Base-by-base conservation (phyloP, 164 flowering plant species). In the Amborella trichopoda region DNA sequence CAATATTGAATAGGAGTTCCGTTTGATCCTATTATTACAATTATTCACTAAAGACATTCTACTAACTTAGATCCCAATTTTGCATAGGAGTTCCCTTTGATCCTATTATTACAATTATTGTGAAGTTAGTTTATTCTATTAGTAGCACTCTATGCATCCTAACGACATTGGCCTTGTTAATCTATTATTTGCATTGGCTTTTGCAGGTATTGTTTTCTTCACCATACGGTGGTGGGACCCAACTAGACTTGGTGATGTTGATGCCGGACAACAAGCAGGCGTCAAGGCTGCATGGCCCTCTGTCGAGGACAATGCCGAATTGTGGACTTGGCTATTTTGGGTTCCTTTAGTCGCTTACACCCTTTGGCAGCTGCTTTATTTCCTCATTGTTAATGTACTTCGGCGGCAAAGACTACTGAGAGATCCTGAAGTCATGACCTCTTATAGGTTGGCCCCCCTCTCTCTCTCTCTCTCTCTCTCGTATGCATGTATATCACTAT, bases 361-460 rank as follows among this genome's bases (percentile, higher is more conserved):
- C 18, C 60, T 91, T 3, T 91, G 99, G 99, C 99, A 91, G 65
- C 45, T 67, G 58, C 78, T 84, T 26, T 91, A 91, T 65, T 87
- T 78, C 65, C 84, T 91, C 54, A 84, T 91, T 61, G 99, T 91
- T 36, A 60, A 91, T 61, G 99, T 91, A 18, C 71, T 91, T 5
- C 87, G 95, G 36, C 70, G 94, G 24, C 99, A 91, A 52, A 76
- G 99, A 54, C 64, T 91, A 19, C 54, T 91, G 27, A 73, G 83
- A 62, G 99, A 91, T 64, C 99, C 99, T 16, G 96, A 91, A 71
- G 99, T 87, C 49, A 84, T 91, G 99, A 91, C 99, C 49, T 91
- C 96, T 34, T 91, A 84, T 81, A 87, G 96, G 99, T 88, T 3
- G 16, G 19, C 30, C 16, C 32, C 25, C 37, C 47, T 48, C 33